Evolutionary conservation across 257 asterid species (phyloP), one percentile per base, ranked within the genome.

Genomic region (Lantana camara): DNA sequence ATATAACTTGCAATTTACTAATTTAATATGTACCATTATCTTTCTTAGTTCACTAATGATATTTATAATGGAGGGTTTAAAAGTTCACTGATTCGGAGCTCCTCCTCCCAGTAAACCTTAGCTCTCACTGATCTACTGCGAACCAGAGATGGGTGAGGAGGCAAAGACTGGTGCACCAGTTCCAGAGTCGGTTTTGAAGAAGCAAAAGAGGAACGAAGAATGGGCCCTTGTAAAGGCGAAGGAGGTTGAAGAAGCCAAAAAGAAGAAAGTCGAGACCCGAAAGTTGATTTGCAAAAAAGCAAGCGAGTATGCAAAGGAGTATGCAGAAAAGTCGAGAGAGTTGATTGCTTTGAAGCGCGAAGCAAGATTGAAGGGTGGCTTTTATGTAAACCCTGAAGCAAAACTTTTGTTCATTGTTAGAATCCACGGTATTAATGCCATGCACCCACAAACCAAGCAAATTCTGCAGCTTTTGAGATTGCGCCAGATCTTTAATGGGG

Each of bases 401-500:
- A 83, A 81, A 42, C 78, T 83, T 27, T 34, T 80, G 70, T 83
- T 83, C 74, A 78, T 80, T 23, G 45, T 81, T 38, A 72, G 90
- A 55, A 83, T 83, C 41, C 80, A 85, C 69, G 78, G 90, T 4
- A 83, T 83, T 38, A 83, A 83, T 11, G 87, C 85, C 8, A 78
- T 83, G 85, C 80, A 77, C 68, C 90, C 90, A 11, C 66, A 57
- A 29, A 80, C 86, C 45, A 83, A 82, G 73, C 79, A 79, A 54
- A 82, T 82, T 19, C 60, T 82, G 61, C 83, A 79, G 79, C 85
- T 76, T 50, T 73, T 82, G 15, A 67, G 88, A 22, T 51, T 82
- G 72, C 65, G 83, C 10, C 88, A 82, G 90, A 83, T 83, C 65
- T 83, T 83, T 21, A 83, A 83, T 16, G 87, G 90, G 1, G 90